Base-by-base conservation (phyloP, 2,329 filamentous ascomycete species). In the Ophiostoma populinum region DNA sequence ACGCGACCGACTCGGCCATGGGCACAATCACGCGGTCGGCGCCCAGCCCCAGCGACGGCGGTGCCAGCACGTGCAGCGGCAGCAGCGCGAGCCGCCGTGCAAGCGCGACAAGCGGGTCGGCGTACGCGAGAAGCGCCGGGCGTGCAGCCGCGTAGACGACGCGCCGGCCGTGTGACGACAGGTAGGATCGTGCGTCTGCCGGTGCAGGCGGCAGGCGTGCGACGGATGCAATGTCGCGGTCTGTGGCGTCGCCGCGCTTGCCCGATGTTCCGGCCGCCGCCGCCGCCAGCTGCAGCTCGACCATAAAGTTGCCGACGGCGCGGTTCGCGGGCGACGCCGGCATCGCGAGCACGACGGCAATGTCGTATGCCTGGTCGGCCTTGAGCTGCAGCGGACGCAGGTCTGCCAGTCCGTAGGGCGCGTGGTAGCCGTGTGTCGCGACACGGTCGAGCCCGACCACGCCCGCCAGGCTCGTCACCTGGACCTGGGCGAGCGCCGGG, bases 301-400 rank as follows among this genome's bases (percentile, higher is more conserved):
- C 61, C 90, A 98, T 98, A 62, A 94, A 95, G 57, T 95, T 95
- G 19, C 90, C 90, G 11, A 70, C 68, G 2, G 67, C 68, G 16
- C 80, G 57, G 48, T 98, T 98, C 2, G 65, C 56, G 0, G 72
- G 74, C 3, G 82, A 90, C 26, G 77, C 74, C 13, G 90, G 90
- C 42, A 98, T 63, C 4, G 70, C 67, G 21, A 98, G 63, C 16
- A 71, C 63, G 2, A 95, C 63, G 5, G 69, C 65, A 27, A 98
- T 67, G 53, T 95, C 85, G 62, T 98, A 98, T 32, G 75, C 67
- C 52, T 94, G 87, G 31, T 70, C 64, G 13, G 71, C 62, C 44
- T 78, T 71, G 42, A 90, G 58, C 31, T 69, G 62, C 12, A 59
- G 52, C 2, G 42, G 43, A n/a, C 54, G 47, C 21, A 73, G 55